Evolutionary conservation across 192 early-diverging fungal genomes (phyloP).

Genomic region (Coemansia sp.): DNA sequence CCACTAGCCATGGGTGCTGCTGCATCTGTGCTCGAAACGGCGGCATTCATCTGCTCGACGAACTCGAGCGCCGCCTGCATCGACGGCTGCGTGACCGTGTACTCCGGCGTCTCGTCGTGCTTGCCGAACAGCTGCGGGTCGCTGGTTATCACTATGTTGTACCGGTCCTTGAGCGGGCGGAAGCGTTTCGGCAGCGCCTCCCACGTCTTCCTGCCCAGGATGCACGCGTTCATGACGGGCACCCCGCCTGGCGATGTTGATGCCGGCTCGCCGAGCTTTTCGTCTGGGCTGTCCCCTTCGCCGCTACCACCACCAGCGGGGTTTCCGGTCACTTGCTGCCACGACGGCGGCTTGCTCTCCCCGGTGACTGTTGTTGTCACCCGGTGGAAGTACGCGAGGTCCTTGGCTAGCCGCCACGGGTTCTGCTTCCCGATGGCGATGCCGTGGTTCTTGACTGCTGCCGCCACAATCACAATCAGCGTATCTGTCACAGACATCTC

Average conservation of each 20-base stretch:
- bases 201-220: conserved; percentile 96
- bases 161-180: conserved; percentile 73
- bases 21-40: neutral
- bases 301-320: no score
- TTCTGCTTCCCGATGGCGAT: conserved; percentile 74
- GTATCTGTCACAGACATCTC: conserved; percentile 12
- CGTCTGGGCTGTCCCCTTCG: neutral
- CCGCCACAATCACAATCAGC: conserved; percentile 73
- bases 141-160: conserved; percentile 86
- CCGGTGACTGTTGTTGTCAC: conserved; percentile 54
- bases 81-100: conserved; percentile 23
- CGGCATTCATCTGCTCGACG: conserved; percentile 40
- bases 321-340: no score
- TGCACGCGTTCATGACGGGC: conserved; percentile 70
- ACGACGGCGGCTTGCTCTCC: no score
- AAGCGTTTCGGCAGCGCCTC: conserved; percentile 84
- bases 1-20: neutral
- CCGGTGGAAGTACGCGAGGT: conserved; percentile 81
- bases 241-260: neutral
- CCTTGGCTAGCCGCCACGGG: conserved; percentile 86
- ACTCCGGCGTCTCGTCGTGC: conserved; percentile 4
- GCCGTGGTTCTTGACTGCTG: conserved; percentile 68
- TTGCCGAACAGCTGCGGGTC: conserved; percentile 55
- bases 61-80: conserved; percentile 47
- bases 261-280: neutral